Evolutionary conservation across 2,329 filamentous ascomycete species (phyloP), one percentile per base, ranked within the genome.

Genomic region (Plenodomus lindquistii): DNA sequence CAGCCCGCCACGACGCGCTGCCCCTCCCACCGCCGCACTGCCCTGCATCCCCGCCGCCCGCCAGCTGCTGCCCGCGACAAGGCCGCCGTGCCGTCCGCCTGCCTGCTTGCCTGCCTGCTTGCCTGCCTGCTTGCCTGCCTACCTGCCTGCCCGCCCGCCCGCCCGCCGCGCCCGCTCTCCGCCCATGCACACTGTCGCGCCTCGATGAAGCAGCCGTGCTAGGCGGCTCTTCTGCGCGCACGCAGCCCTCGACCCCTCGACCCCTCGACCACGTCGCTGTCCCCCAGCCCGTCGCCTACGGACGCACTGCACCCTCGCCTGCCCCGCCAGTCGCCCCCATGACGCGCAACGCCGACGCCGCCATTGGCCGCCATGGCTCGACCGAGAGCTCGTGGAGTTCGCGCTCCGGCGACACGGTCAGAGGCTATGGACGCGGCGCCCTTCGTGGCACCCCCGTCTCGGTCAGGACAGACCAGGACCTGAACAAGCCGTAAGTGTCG

Each of bases 311-410:
- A 51, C 47, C 49, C 41, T 29, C 48, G 20, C 18, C 37, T 42
- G 48, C 52, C 44, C 48, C 38, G 50, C 50, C 46, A 55, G 48
- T 50, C 55, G 56, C 42, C 56, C 65, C 42, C 41, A 89, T 89
- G 86, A 83, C 85, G 75, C 83, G 81, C 74, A 82, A 85, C 77
- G n/a, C n/a, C n/a, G 85, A 88, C 70, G 76, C 77, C 65, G 74
- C 35, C 35, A 37, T 74, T 64, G 78, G 79, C 74, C 85, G 85
- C 75, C 82, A 86, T 80, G 85, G 81, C 76, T 85, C 85, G 57
- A 76, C 80, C 58, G 83, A 83, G 75, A 85, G 82, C 79, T 81
- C 82, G 57, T 84, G 82, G 75, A 88, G 85, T 76, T 83, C 81
- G 73, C 81, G 81, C 62, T 88, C 86, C 53, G 81, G 79, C 66